Evolutionary conservation across 805 yeast genomes (phyloP).

Genomic region (Brettanomyces nanus): DNA sequence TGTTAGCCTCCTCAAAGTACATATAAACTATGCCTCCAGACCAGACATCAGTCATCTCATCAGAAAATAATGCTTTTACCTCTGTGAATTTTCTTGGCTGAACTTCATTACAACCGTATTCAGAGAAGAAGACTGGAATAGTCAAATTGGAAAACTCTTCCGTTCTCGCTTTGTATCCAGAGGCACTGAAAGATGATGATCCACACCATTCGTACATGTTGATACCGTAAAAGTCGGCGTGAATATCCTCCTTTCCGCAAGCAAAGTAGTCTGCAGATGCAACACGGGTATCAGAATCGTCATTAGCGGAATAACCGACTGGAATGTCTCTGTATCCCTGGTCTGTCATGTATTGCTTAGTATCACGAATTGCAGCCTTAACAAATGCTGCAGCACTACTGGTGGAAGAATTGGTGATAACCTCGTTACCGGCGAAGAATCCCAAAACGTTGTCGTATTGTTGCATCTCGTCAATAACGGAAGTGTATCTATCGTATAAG

Average conservation of each 20-base stretch:
- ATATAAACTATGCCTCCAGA: slow-evolving; percentile 91
- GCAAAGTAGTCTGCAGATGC: slow-evolving; percentile 76
- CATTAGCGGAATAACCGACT: slow-evolving; percentile 90
- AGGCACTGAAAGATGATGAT: slow-evolving; percentile 41
- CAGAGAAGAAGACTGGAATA: slow-evolving; percentile 81
- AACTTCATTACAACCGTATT: slow-evolving; percentile 75
- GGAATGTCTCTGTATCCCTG: slow-evolving; percentile 73
- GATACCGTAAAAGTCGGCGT: slow-evolving; percentile 74
- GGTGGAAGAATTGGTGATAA: slow-evolving; percentile 73
- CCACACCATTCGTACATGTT: slow-evolving; percentile 93
- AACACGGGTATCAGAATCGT: slow-evolving; percentile 74
- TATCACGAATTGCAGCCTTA: slow-evolving; percentile 92
- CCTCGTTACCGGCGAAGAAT: slow-evolving; percentile 97
- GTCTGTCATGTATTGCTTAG: slow-evolving; percentile 61
- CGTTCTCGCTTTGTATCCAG: slow-evolving; percentile 70
- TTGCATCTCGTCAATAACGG: slow-evolving; percentile 73
- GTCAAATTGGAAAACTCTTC: slow-evolving; percentile 62
- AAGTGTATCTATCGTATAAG: slow-evolving; percentile 67
- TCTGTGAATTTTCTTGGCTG: slow-evolving; percentile 74
- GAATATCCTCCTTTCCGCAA: slow-evolving; percentile 64
- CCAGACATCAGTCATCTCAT: slow-evolving; percentile 82
- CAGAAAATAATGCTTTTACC: slow-evolving; percentile 56
- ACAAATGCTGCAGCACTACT: slow-evolving; percentile 90
- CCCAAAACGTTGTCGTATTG: slow-evolving; percentile 80
- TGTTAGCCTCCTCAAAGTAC: slow-evolving; percentile 79